Evolutionary conservation across 345 rosid genomes (phyloP).

Genomic region (Rhodamnia rubescens): DNA sequence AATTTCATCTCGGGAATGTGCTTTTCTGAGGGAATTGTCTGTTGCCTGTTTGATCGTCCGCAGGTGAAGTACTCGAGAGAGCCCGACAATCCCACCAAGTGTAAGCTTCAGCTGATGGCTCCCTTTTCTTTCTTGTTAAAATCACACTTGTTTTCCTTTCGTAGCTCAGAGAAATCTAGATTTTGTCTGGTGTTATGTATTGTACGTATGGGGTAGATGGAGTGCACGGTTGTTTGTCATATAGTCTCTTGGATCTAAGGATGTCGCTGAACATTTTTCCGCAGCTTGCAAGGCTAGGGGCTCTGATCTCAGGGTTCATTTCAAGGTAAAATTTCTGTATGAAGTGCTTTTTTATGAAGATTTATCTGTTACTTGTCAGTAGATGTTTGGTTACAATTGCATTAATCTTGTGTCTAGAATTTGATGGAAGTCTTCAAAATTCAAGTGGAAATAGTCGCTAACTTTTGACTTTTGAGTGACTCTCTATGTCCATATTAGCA

Average conservation of each 20-base stretch:
- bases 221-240: neutral
- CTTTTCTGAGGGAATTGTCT: neutral
- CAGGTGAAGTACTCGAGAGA: slow-evolving; percentile 75
- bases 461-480: neutral
- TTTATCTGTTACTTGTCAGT: neutral
- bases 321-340: slow-evolving; percentile 40
- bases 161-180: neutral
- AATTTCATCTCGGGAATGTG: neutral
- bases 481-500: neutral
- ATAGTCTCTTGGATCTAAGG: neutral
- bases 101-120: slow-evolving; percentile 16
- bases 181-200: neutral
- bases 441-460: neutral
- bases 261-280: neutral
- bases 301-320: slow-evolving; percentile 64
- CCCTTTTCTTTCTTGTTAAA: neutral
- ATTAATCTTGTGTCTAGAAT: neutral
- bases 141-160: neutral
- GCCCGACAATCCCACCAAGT: slow-evolving; percentile 68
- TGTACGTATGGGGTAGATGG: too few relatives aligned
- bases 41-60: neutral
- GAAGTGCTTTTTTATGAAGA: neutral
- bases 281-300: slow-evolving; percentile 79
- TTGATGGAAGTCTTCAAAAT: neutral
- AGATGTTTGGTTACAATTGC: neutral